These are phyloP conservation scores for Rusavskia elegans DNA, from an alignment of 495 filamentous ascomycete genomes.

Conservation along the genomic window DNA sequence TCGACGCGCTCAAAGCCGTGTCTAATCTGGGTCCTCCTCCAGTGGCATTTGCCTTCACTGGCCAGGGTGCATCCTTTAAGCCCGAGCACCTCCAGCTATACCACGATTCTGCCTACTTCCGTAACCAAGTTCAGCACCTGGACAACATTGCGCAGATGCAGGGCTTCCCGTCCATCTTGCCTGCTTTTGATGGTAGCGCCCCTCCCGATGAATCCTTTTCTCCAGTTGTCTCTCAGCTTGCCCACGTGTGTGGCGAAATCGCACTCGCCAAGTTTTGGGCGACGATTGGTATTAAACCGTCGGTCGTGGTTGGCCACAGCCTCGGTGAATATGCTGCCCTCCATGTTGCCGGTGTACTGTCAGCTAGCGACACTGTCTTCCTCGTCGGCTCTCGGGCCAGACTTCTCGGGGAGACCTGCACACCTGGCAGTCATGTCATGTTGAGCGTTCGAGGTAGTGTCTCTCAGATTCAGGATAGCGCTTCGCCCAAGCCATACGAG, in stretches of 20 bases:
- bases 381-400: constrained; percentile 22
- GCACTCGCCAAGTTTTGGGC: constrained; percentile 19
- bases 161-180: constrained; percentile 21
- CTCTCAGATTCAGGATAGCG: constrained; percentile 1
- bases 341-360: constrained; percentile 23
- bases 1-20: constrained; percentile 7
- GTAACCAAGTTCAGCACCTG: constrained; percentile 13
- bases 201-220: constrained; percentile 4
- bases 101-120: constrained; percentile 13
- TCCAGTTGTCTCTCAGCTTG: constrained; percentile 19
- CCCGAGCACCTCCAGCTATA: constrained; percentile 17
- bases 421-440: constrained; percentile 18
- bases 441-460: constrained; percentile 10
- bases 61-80: constrained; percentile 46
- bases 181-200: constrained; percentile 9
- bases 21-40: constrained; percentile 4
- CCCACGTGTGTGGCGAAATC: constrained; percentile 18
- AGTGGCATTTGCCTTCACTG: constrained; percentile 50
- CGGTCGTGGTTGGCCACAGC: constrained; percentile 24
- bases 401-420: constrained; percentile 16
- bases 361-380: constrained; percentile 21
- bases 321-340: constrained; percentile 30
- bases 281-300: constrained; percentile 19
- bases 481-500: constrained; percentile 10
- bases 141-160: constrained; percentile 16